Percentiles rank a stretch among this genome's conserved stretches.
Evolutionary conservation across 441 rosid species (phyloP).

Genomic region (Codiaeum variegatum): DNA sequence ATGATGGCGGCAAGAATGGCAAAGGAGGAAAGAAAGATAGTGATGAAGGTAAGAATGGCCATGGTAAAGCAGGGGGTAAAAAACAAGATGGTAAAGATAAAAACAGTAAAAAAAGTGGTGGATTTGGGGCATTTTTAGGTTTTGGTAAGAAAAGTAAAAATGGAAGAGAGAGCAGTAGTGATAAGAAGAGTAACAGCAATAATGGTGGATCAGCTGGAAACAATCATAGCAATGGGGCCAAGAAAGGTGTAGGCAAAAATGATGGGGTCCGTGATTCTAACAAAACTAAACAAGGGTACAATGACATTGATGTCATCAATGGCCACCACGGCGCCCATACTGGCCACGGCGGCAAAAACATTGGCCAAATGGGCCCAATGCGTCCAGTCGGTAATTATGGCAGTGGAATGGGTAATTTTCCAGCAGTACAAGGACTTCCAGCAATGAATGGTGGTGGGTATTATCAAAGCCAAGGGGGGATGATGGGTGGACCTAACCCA

Average conservation of each 20-base stretch:
- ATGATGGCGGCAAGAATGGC: slow-evolving; percentile 44
- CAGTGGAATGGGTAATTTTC: slow-evolving; percentile 41
- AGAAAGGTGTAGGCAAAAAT: slow-evolving; percentile 54
- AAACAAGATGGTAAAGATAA: slow-evolving; percentile 45
- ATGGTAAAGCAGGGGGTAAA: slow-evolving; percentile 17
- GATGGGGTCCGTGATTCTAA: slow-evolving; percentile 42
- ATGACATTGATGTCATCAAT: slow-evolving; percentile 33
- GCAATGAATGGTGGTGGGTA: slow-evolving; percentile 51
- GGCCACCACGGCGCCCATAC: slow-evolving; percentile 28
- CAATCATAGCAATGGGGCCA: slow-evolving; percentile 46
- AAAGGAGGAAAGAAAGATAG: slow-evolving; percentile 44
- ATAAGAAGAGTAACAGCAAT: slow-evolving; percentile 25
- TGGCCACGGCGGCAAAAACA: slow-evolving; percentile 25
- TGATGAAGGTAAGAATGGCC: slow-evolving; percentile 17
- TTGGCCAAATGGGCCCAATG: slow-evolving; percentile 37
- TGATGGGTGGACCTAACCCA: slow-evolving; percentile 29
- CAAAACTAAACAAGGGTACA: slow-evolving; percentile 43
- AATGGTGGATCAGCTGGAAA: slow-evolving; percentile 34
- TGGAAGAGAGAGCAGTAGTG: slow-evolving; percentile 15
- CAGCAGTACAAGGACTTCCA: slow-evolving; percentile 76
- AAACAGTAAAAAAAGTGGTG: slow-evolving; percentile 34
- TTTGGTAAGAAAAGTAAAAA: slow-evolving; percentile 53
- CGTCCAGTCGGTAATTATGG: slow-evolving; percentile 29
- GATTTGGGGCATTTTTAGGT: slow-evolving; percentile 43
- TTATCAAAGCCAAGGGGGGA: slow-evolving; percentile 35